Percentiles rank a stretch among this genome's conserved stretches.
Conservation (phyloP, 2,329 filamentous ascomycete species). For the Thermothelomyces thermophilus region DNA sequence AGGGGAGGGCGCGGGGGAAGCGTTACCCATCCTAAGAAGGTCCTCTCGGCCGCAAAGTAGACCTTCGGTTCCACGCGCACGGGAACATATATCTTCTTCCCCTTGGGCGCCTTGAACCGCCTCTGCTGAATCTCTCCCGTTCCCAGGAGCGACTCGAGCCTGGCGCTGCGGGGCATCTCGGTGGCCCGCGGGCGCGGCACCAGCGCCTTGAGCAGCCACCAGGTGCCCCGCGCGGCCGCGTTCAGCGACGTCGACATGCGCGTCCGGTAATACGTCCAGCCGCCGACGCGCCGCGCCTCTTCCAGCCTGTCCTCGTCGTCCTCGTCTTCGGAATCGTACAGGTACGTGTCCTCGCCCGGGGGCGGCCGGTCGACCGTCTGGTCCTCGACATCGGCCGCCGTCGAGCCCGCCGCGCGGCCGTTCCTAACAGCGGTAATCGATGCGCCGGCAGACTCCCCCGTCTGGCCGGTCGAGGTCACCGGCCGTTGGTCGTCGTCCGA, state of each 20-base stretch:
- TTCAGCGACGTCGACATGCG: slow-evolving; percentile 44
- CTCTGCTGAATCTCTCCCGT: slow-evolving; percentile 48
- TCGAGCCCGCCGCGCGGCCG: slow-evolving; percentile 32
- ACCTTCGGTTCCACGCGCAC: slow-evolving; percentile 96
- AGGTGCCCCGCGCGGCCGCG: slow-evolving; percentile 36
- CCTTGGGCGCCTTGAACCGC: slow-evolving; percentile 66
- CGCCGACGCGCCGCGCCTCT: slow-evolving; percentile 69
- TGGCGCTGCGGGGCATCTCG: slow-evolving; percentile 51
- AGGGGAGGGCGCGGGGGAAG: too few relatives aligned
- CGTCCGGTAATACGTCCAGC: slow-evolving; percentile 65
- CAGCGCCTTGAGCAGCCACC: slow-evolving; percentile 42
- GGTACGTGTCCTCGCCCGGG: slow-evolving; percentile 61
- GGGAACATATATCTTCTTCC: slow-evolving; percentile 91
- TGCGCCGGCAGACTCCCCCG: slow-evolving; percentile 35
- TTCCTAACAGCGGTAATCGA: slow-evolving; percentile 26
- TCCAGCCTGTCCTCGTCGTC: slow-evolving; percentile 73
- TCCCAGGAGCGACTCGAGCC: slow-evolving; percentile 48
- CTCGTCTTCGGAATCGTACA: slow-evolving; percentile 89
- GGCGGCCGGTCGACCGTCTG: slow-evolving; percentile 60
- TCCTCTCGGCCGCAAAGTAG: slow-evolving; percentile 92
- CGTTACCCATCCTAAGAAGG: slow-evolving; percentile 85
- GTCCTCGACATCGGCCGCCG: slow-evolving; percentile 67
- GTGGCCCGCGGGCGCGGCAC: slow-evolving; percentile 50
- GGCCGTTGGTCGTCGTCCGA: slow-evolving; percentile 59
- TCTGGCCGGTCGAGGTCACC: slow-evolving; percentile 13